Percentiles rank a stretch among this genome's conserved stretches.
Conservation (phyloP, 805 yeast genomes). For the Sungouiella blattae region DNA sequence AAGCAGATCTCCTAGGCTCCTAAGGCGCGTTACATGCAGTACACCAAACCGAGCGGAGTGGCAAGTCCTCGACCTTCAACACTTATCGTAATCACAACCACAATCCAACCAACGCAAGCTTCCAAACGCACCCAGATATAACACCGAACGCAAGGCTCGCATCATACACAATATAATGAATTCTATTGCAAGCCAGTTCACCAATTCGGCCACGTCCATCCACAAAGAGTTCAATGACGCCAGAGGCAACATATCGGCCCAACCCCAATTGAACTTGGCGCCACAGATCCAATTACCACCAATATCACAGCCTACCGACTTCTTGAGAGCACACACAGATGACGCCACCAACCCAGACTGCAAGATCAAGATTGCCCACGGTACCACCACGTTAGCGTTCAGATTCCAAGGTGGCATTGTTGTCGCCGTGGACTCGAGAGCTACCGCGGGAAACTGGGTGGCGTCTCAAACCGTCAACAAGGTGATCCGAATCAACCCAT, state of each 20-base stretch:
- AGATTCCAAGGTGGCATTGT: slow-evolving; percentile 92
- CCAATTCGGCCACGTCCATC: slow-evolving; percentile 26
- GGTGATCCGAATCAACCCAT: slow-evolving; percentile 94
- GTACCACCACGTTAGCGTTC: slow-evolving; percentile 97
- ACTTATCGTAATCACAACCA: too few species aligned
- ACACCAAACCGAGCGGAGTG: too few species aligned
- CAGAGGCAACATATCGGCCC: slow-evolving; percentile 16
- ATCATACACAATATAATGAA: too few species aligned
- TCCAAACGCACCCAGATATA: too few species aligned
- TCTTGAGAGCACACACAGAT: slow-evolving; percentile 96
- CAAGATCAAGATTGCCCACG: slow-evolving; percentile 94
- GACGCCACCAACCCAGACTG: slow-evolving; percentile 91
- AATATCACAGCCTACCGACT: slow-evolving; percentile 83
- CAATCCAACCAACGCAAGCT: too few species aligned
- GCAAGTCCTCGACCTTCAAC: too few species aligned
- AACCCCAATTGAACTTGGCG: slow-evolving; percentile 35
- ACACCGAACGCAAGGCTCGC: too few species aligned
- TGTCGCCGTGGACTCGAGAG: slow-evolving; percentile 97
- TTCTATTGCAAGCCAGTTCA: slow-evolving; percentile 35
- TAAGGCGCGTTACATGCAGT: too few species aligned
- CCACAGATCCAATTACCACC: slow-evolving; percentile 77
- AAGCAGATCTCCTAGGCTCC: too few species aligned
- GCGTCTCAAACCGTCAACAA: slow-evolving; percentile 97
- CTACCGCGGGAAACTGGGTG: slow-evolving; percentile 97
- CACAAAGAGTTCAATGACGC: slow-evolving; percentile 28